A percentile compares a stretch with the other conserved stretches of the same genome.
These are phyloP conservation scores for Pestalotiopsis sp. DNA, from an alignment of 2,329 filamentous ascomycete genomes.

Conservation along the genomic window DNA sequence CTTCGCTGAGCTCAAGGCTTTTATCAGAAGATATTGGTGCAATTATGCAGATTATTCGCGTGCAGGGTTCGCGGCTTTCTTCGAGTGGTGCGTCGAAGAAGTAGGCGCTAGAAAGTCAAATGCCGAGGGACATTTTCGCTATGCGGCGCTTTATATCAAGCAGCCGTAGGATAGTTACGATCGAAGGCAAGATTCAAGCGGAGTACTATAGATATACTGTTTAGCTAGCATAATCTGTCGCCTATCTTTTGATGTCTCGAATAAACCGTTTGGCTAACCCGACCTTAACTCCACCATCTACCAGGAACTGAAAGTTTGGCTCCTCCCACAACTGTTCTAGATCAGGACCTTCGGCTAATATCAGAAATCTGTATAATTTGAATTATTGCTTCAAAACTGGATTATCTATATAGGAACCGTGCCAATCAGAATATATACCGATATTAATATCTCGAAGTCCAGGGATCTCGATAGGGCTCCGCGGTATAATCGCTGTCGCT, in stretches of 20 bases:
- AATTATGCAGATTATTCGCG: conserved; percentile 4
- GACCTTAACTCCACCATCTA: conserved; percentile 27
- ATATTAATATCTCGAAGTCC: neutral
- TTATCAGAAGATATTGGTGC: conserved; percentile 11
- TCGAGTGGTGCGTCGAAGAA: conserved; percentile 24
- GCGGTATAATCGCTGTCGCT: neutral
- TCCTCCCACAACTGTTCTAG: conserved; percentile 29
- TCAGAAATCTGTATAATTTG: neutral
- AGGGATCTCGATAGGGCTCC: neutral
- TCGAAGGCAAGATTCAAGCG: too few species aligned
- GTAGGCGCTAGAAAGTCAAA: conserved; percentile 20
- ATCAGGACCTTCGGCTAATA: conserved; percentile 17
- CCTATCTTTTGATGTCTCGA: conserved; percentile 27
- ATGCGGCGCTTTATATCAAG: conserved; percentile 20
- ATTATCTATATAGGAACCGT: neutral
- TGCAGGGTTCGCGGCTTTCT: conserved; percentile 22
- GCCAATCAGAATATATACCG: neutral
- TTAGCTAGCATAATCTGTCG: conserved; percentile 8
- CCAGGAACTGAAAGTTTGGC: conserved; percentile 30
- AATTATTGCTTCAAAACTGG: neutral
- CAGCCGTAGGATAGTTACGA: neutral
- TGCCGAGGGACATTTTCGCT: conserved; percentile 23
- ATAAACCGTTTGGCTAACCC: conserved; percentile 30
- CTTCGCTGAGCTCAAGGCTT: conserved; percentile 12
- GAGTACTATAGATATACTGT: neutral